These are phyloP conservation scores for Lichtheimia ramosa DNA, from an alignment of 371 early-diverging fungal genomes.

Conservation along the genomic window DNA sequence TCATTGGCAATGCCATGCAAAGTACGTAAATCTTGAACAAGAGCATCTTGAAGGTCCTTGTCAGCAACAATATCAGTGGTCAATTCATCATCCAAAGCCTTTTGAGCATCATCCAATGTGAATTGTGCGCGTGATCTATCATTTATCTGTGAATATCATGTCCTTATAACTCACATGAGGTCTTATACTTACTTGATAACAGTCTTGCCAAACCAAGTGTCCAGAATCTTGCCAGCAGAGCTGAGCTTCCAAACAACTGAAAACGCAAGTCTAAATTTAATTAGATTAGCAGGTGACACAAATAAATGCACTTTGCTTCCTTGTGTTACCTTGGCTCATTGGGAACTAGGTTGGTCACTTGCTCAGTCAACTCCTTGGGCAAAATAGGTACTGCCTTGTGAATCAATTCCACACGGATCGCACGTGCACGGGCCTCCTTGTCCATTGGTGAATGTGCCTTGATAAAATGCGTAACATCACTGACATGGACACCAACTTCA, in stretches of 20 bases:
- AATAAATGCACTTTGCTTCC: not conserved
- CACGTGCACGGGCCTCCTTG: constrained; percentile 83
- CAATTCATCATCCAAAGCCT: constrained; percentile 60
- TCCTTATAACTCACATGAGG: not conserved
- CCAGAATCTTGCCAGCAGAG: constrained; percentile 59
- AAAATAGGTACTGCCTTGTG: constrained; percentile 95
- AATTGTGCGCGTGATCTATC: constrained; percentile 61
- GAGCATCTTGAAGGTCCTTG: not conserved
- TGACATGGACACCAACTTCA: constrained; percentile 95
- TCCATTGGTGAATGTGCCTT: constrained; percentile 82
- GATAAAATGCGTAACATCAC: constrained; percentile 97
- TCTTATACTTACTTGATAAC: constrained; percentile 60
- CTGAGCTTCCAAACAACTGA: constrained; percentile 86
- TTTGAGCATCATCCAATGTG: constrained; percentile 88
- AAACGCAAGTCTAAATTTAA: constrained; percentile 66
- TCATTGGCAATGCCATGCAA: constrained; percentile 81
- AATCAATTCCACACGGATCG: constrained; percentile 93
- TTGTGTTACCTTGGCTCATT: constrained; percentile 1
- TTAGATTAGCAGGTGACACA: not conserved
- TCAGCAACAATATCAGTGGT: constrained; percentile 1
- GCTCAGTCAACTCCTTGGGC: constrained; percentile 85
- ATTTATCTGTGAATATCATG: not conserved
- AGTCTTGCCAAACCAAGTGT: constrained; percentile 70
- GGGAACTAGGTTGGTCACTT: constrained; percentile 41
- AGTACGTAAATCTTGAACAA: constrained; percentile 56